These are phyloP conservation scores for Phytophthora hybrid DNA, from an alignment of 352 stramenopile species.

Conservation along the genomic window DNA sequence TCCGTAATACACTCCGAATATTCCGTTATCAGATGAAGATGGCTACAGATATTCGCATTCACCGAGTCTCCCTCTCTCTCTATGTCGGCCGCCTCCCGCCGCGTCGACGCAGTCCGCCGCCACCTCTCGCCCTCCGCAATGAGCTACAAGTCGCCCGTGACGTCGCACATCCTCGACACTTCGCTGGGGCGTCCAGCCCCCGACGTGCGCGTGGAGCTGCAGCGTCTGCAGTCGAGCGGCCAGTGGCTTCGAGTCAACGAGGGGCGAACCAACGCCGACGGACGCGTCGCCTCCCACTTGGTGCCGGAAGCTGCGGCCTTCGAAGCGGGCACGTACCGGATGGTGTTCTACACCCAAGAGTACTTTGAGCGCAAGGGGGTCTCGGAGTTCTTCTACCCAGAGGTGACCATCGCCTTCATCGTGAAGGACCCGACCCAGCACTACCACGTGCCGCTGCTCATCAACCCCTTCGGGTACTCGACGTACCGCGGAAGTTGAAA, in stretches of 20 bases:
- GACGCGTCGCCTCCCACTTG: slow-evolving; percentile 56
- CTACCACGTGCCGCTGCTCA: slow-evolving; percentile 91
- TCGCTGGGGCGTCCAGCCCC: slow-evolving; percentile 72
- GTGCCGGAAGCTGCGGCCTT: slow-evolving; percentile 54
- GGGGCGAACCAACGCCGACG: slow-evolving; percentile 80
- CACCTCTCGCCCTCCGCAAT: slow-evolving; percentile 33
- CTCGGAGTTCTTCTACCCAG: slow-evolving; percentile 87
- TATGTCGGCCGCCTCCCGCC: slow-evolving; percentile 24
- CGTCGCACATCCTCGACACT: slow-evolving; percentile 91
- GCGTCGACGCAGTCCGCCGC: slow-evolving; percentile 24
- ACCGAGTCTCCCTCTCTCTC: background rate
- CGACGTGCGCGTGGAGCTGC: slow-evolving; percentile 77
- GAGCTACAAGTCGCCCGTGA: slow-evolving; percentile 77
- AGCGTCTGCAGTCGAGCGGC: slow-evolving; percentile 45
- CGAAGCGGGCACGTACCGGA: slow-evolving; percentile 67
- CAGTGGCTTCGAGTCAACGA: slow-evolving; percentile 52
- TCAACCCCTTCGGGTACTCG: slow-evolving; percentile 91
- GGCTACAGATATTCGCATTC: background rate
- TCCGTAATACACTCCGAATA: too few species aligned
- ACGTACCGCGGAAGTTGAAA: slow-evolving; percentile 89
- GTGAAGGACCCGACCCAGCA: slow-evolving; percentile 79
- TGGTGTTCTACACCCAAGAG: slow-evolving; percentile 82
- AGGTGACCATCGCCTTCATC: slow-evolving; percentile 84
- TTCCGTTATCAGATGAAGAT: too few species aligned
- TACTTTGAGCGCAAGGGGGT: slow-evolving; percentile 83